Conservation (phyloP, 257 asterid species). For the Prunella vulgaris region DNA sequence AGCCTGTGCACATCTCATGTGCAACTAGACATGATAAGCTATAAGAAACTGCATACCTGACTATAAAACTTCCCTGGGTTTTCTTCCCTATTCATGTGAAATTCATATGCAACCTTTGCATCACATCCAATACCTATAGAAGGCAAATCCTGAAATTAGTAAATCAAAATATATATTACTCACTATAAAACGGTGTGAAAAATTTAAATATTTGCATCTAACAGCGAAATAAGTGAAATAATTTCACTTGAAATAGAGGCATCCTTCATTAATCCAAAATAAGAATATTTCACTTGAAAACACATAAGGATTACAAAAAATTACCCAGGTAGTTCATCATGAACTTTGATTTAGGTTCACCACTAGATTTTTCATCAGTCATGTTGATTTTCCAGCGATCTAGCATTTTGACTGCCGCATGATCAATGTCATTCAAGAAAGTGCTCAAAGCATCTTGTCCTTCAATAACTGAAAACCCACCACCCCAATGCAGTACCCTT, state of each 20-base stretch:
- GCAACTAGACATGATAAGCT: not conserved
- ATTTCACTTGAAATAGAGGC: not conserved
- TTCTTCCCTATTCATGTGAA: slow-evolving; percentile 74
- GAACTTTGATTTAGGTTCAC: slow-evolving; percentile 55
- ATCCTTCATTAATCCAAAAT: no score
- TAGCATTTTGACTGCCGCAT: slow-evolving; percentile 80
- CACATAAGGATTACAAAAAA: slow-evolving; percentile 4
- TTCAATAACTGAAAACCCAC: slow-evolving; percentile 67
- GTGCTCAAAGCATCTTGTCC: slow-evolving; percentile 76
- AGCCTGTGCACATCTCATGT: not conserved
- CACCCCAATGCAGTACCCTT: slow-evolving; percentile 78
- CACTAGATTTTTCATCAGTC: slow-evolving; percentile 43
- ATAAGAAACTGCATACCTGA: slow-evolving; percentile 44
- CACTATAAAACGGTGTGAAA: not conserved
- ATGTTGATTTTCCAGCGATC: slow-evolving; percentile 83
- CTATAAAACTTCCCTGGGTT: slow-evolving; percentile 71
- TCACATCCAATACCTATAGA: slow-evolving; percentile 80
- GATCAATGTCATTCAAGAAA: slow-evolving; percentile 61
- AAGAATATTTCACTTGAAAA: not conserved
- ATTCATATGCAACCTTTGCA: slow-evolving; percentile 86
- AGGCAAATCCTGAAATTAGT: slow-evolving; percentile 10
- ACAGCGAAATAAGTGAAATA: slow-evolving; percentile 14
- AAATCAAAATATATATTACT: slow-evolving; percentile 9
- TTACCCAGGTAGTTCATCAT: slow-evolving; percentile 90
- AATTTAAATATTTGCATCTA: slow-evolving; percentile 8